Evolutionary conservation across 257 asterid genomes (phyloP), one percentile per base, ranked within the genome.

Genomic region (Penstemon davidsonii): DNA sequence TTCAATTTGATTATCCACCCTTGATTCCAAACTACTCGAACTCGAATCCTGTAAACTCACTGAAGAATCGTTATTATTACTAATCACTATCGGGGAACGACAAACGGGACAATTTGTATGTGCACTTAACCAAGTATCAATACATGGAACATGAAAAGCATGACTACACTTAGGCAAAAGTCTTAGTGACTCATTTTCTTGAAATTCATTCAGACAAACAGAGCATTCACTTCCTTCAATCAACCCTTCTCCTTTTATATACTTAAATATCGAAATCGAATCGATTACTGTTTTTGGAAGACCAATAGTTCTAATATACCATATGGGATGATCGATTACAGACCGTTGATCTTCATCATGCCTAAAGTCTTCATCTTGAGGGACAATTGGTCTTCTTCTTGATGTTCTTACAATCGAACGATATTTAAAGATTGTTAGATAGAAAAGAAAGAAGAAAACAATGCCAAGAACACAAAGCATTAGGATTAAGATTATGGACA

Each of bases 81-180:
- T 15, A 12, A 80, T 3, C 62, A 58, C 45, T 5, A 91, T 19
- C 2, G 95, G 92, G 6, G 98, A 85, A 0, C 96, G 96, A 60
- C 98, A 89, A 12, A 92, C 64, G 0, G 96, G 98, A 64, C 98
- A 92, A 60, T 79, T 92, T 75, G 73, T 78, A 64, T 92, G 98
- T 6, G 96, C 84, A 15, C 86, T 73, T 4, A 92, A 38, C 98
- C 98, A 92, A 11, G 87, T 84, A 68, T 92, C 98, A 19, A 92
- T 84, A 64, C 98, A 92, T 33, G 51, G 44, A 7, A 78, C 46
- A 58, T 92, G 98, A 75, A 92, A 92, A 61, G 96, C 94, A 53
- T 92, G 98, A 73, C 85, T 81, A 62, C 97, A 91, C 50, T 89
- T 91, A 0, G 96, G 96, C 80, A 91, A 60, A 57, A 89, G 83